Evolutionary conservation across 495 filamentous ascomycete genomes (phyloP), one percentile per base, ranked within the genome.

Genomic region (Hyphodiscus hymeniophilus): DNA sequence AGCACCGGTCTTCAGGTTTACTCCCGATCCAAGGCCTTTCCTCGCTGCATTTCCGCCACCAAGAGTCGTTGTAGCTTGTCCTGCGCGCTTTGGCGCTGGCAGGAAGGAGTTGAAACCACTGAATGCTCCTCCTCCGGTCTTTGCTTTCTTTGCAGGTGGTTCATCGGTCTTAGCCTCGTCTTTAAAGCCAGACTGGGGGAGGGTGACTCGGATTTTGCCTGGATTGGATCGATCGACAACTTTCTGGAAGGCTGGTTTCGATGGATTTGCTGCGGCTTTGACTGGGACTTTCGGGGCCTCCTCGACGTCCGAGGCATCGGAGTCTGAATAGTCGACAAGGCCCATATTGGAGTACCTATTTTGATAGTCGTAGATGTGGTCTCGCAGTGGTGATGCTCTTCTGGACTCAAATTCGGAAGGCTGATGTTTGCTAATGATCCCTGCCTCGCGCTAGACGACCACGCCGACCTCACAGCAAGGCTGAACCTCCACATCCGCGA

Each of bases 271-370:
- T 12, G 55, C 44, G 21, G 59, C 38, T 32, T 59, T 55, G n/a
- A 41, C 26, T 20, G 57, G 48, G 17, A 38, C 32, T 16, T 56
- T 55, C 41, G 63, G 58, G 53, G 60, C 45, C 21, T 66, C 34
- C 50, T 84, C 75, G n/a, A 63, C 56, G 34, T 90, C 87, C 12
- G 85, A 85, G 30, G 67, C 79, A 53, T 94, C 89, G 0, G 87
- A 94, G 56, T 92, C 89, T 26, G 88, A 88, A 58, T 94, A 92
- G 48, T 82, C 77, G 44, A 92, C 85, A 23, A 92, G 68, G 22
- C 68, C 79, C 87, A 92, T 94, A 6, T 16, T 68, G 34, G 22
- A 13, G 45, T 30, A 18, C 22, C 17, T 1, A 34, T 1, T 12
- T 18, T 17, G 15, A 30, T 41, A 16, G 7, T 23, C n/a, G 43